Conservation (phyloP, 805 yeast species). For the Cyberlindnera sargentensis region DNA sequence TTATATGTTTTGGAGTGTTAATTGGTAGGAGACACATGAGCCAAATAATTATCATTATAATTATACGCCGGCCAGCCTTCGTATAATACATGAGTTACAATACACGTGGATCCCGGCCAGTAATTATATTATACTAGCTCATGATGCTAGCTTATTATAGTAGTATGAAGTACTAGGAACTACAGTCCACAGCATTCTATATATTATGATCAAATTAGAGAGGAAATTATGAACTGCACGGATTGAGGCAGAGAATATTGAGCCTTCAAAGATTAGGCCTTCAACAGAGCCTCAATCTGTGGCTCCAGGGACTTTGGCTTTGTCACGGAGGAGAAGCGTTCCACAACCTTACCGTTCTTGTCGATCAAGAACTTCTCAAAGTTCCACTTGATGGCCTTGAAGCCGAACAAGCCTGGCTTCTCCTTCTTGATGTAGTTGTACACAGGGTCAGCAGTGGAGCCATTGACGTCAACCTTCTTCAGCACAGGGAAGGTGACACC, state of each 20-base stretch:
- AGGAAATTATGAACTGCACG: too few species aligned
- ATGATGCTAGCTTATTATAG: too few species aligned
- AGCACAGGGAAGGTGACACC: slow-evolving; percentile 90
- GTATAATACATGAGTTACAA: too few species aligned
- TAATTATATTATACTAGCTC: too few species aligned
- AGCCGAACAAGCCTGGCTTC: slow-evolving; percentile 51
- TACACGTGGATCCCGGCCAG: too few species aligned
- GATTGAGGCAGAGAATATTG: too few species aligned
- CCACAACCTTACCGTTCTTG: slow-evolving; percentile 53
- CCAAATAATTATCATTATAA: too few species aligned
- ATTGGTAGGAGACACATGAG: not conserved
- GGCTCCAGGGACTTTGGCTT: slow-evolving; percentile 56
- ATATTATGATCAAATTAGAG: too few species aligned
- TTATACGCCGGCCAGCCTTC: too few species aligned
- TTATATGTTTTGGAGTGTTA: not conserved
- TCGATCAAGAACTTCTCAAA: slow-evolving; percentile 67
- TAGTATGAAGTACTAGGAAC: too few species aligned
- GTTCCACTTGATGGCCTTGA: slow-evolving; percentile 71
- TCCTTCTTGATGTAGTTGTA: slow-evolving; percentile 67
- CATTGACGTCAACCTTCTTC: slow-evolving; percentile 86
- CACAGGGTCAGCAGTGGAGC: slow-evolving; percentile 71
- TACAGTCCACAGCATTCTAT: too few species aligned
- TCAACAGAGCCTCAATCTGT: slow-evolving; percentile 52
- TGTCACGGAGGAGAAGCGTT: slow-evolving; percentile 60
- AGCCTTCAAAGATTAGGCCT: slow-evolving; percentile 12